A percentile compares a stretch with the other conserved stretches of the same genome.
These are phyloP conservation scores for Hordeum marinum DNA, from an alignment of 176 grass and related monocot genomes.

Conservation along the genomic window DNA sequence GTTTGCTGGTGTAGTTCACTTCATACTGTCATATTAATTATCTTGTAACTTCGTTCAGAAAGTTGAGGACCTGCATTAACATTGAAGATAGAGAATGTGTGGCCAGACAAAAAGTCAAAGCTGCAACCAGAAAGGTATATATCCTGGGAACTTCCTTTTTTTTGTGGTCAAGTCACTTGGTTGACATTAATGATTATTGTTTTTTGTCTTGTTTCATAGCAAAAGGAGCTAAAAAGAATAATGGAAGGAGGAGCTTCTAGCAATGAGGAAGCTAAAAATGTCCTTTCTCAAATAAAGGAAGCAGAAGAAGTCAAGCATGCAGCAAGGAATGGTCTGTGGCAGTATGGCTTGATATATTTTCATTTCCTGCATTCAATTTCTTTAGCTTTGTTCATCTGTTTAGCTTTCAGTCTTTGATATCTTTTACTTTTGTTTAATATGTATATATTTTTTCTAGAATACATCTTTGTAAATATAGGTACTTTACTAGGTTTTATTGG, in stretches of 20 bases:
- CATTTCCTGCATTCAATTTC: background rate
- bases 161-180: background rate
- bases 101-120: constrained; percentile 29
- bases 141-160: background rate
- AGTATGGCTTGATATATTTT: constrained; percentile 14
- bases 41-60: constrained; percentile 31
- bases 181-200: background rate
- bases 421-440: background rate
- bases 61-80: constrained; percentile 15
- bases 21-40: constrained; percentile 11
- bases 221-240: constrained; percentile 62
- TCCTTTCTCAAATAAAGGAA: constrained; percentile 58
- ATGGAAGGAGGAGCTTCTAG: constrained; percentile 17
- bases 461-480: background rate
- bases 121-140: constrained; percentile 66
- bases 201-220: constrained; percentile 38
- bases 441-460: background rate
- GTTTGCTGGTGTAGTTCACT: constrained; percentile 10
- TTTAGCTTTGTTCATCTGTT: constrained; percentile 17
- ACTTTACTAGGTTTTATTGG: background rate
- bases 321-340: constrained; percentile 39
- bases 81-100: constrained; percentile 39
- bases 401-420: background rate
- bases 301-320: constrained; percentile 40
- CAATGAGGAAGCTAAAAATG: constrained; percentile 39